Evolutionary conservation across 768 basidiomycete species (phyloP).

Genomic region (Naganishia vishniacii): DNA sequence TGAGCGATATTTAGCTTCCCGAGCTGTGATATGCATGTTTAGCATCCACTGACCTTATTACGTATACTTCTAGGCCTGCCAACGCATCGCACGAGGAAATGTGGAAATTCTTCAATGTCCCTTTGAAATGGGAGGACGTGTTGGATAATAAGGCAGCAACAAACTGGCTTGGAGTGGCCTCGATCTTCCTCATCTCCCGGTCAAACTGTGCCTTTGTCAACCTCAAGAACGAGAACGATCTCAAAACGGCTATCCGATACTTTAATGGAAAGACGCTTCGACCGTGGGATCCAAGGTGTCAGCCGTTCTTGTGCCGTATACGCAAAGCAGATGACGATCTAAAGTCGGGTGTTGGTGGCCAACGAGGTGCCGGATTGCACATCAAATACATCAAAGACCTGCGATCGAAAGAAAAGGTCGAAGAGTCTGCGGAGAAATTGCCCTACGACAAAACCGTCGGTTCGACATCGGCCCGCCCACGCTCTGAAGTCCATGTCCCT

Average conservation of each 20-base stretch:
- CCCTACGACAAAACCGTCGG: neutral
- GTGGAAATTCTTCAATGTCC: slow-evolving; percentile 69
- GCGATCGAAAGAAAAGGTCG: slow-evolving; percentile 50
- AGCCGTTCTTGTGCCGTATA: slow-evolving; percentile 73
- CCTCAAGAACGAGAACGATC: slow-evolving; percentile 60
- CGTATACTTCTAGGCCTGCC: no score
- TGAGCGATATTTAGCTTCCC: no score
- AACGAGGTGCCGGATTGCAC: slow-evolving; percentile 81
- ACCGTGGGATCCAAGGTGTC: slow-evolving; percentile 65
- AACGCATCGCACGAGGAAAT: slow-evolving; percentile 80
- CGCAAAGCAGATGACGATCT: slow-evolving; percentile 76
- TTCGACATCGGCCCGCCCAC: neutral
- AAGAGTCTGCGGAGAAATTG: neutral
- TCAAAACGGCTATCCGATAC: slow-evolving; percentile 62
- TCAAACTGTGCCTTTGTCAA: slow-evolving; percentile 94
- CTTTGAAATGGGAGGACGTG: no score
- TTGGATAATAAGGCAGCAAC: no score
- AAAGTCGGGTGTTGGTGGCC: slow-evolving; percentile 82
- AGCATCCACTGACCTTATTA: no score
- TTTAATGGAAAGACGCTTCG: slow-evolving; percentile 72
- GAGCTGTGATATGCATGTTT: no score
- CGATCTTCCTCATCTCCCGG: slow-evolving; percentile 88
- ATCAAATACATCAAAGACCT: slow-evolving; percentile 67
- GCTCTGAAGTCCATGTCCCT: neutral
- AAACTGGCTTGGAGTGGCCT: slow-evolving; percentile 61